Conservation (phyloP, 129 eudicot genomes). For the Cynara cardunculus region DNA sequence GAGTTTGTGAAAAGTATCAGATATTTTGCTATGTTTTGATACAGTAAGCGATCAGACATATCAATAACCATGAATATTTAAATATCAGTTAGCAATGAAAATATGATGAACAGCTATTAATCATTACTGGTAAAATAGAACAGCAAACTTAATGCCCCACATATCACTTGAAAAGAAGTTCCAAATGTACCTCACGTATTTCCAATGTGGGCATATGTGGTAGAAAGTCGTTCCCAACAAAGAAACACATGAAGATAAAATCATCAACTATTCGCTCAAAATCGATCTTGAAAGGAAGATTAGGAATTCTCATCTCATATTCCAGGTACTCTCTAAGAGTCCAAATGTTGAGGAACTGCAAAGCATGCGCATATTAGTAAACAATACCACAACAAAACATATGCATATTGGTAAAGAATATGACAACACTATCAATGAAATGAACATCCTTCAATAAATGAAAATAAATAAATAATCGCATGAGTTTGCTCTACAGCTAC, state of each 20-base stretch:
- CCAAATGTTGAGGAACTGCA: conserved; percentile 96
- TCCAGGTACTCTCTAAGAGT: conserved; percentile 90
- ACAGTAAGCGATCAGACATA: not conserved
- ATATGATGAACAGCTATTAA: not conserved
- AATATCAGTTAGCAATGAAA: not conserved
- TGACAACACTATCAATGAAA: not conserved
- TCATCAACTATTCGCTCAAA: conserved; percentile 91
- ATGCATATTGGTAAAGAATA: not conserved
- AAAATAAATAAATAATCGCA: not conserved
- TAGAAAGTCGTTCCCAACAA: conserved; percentile 92
- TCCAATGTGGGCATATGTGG: conserved; percentile 99
- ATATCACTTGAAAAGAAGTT: not conserved
- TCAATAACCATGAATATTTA: not conserved
- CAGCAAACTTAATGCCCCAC: not conserved
- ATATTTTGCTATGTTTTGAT: not conserved
- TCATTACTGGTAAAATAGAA: not conserved
- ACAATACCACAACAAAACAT: not conserved
- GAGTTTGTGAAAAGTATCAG: not conserved
- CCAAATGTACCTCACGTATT: conserved; percentile 83
- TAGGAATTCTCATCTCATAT: conserved; percentile 85
- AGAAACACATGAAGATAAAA: conserved; percentile 96
- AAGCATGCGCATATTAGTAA: conserved; percentile 12
- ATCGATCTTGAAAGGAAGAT: conserved; percentile 59
- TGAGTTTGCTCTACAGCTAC: conserved; percentile 11
- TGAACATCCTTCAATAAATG: not conserved